A percentile compares a stretch with the other conserved stretches of the same genome.
phyloP scores from a whole-genome alignment of 2,329 filamentous ascomycete species.

The Metarhizium humberi region DNA sequence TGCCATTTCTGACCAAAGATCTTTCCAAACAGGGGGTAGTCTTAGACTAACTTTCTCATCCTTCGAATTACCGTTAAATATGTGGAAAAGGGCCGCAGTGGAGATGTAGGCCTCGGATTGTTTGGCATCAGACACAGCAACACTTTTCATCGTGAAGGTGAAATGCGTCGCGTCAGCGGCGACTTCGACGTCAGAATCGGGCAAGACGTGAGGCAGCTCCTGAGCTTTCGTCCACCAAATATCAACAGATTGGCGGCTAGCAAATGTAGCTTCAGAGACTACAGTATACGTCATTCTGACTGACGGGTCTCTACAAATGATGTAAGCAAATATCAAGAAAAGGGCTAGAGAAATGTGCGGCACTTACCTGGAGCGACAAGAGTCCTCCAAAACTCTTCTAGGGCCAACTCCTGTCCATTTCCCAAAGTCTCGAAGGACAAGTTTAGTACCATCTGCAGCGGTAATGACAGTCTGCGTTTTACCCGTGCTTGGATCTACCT shows the following conservation, averaged over 20 bases:
- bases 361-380: slow-evolving; percentile 66
- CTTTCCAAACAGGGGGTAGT: slow-evolving; percentile 71
- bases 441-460: slow-evolving; percentile 39
- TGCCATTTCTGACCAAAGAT: slow-evolving; percentile 74
- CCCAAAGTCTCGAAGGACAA: slow-evolving; percentile 73
- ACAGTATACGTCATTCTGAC: slow-evolving; percentile 59
- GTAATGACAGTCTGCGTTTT: slow-evolving; percentile 48
- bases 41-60: slow-evolving; percentile 80
- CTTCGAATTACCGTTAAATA: slow-evolving; percentile 68
- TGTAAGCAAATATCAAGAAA: slow-evolving; percentile 2
- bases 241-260: slow-evolving; percentile 64
- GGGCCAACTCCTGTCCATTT: slow-evolving; percentile 72
- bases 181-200: slow-evolving; percentile 33
- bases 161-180: slow-evolving; percentile 41
- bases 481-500: slow-evolving; percentile 49
- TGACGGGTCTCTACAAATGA: slow-evolving; percentile 51
- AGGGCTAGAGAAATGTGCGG: not conserved
- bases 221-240: slow-evolving; percentile 75
- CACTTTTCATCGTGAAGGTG: slow-evolving; percentile 61
- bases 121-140: slow-evolving; percentile 64
- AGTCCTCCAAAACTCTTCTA: slow-evolving; percentile 69
- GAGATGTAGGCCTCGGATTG: slow-evolving; percentile 86
- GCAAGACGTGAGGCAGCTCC: slow-evolving; percentile 28
- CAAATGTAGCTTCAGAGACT: slow-evolving; percentile 65
- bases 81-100: slow-evolving; percentile 70